phyloP scores from a whole-genome alignment of 371 early-diverging fungal genomes.

The Amoeboaphelidium protococcarum region DNA sequence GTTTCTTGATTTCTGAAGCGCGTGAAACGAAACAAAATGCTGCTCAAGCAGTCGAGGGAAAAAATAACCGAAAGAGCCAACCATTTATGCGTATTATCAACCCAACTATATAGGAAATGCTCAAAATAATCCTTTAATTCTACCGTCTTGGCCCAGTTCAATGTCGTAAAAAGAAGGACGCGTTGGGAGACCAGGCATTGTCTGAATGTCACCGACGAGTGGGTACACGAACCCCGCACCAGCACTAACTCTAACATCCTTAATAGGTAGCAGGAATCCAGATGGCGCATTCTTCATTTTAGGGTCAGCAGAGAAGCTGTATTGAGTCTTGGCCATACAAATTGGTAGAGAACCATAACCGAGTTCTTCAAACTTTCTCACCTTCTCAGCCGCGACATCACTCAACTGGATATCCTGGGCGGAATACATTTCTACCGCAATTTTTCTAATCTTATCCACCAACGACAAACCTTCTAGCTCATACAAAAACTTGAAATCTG shows the following conservation, averaged over 20 bases:
- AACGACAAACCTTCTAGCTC: conserved; percentile 40
- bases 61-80: too few species aligned
- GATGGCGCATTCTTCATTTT: conserved; percentile 70
- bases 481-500: conserved; percentile 57
- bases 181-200: conserved; percentile 92
- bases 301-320: conserved; percentile 67
- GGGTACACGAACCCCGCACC: conserved; percentile 96
- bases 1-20: too few species aligned
- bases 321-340: conserved; percentile 95
- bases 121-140: conserved; percentile 63
- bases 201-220: conserved; percentile 77
- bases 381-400: conserved; percentile 49
- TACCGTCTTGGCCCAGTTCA: conserved; percentile 67
- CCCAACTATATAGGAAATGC: too few species aligned
- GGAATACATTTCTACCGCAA: conserved; percentile 75
- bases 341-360: conserved; percentile 66
- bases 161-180: conserved; percentile 90
- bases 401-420: conserved; percentile 61
- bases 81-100: too few species aligned
- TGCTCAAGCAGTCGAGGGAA: too few species aligned
- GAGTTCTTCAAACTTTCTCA: conserved; percentile 44
- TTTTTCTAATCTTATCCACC: conserved; percentile 61
- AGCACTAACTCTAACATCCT: conserved; percentile 75
- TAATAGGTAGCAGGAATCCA: conserved; percentile 59
- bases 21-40: too few species aligned